Conservation (phyloP, 257 asterid genomes). For the Solanum chmielewskii region DNA sequence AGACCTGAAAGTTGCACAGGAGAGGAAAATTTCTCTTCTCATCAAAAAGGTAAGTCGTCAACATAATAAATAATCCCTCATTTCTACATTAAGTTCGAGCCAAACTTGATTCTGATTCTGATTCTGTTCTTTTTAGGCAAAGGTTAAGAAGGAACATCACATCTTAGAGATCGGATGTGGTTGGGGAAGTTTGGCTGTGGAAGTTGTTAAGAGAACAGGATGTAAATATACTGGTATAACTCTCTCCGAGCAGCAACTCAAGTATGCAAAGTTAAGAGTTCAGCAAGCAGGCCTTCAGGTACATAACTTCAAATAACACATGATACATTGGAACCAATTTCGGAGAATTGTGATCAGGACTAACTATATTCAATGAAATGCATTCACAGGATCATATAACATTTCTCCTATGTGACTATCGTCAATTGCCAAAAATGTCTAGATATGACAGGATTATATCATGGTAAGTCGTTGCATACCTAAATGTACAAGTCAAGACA, state of each 20-base stretch:
- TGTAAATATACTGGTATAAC: slow-evolving; percentile 93
- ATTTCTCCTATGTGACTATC: slow-evolving; percentile 76
- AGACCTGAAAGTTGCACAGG: slow-evolving; percentile 73
- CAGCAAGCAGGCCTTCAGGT: slow-evolving; percentile 85
- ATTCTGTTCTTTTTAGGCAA: slow-evolving; percentile 38
- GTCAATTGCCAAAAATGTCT: slow-evolving; percentile 47
- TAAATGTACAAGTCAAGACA: background rate
- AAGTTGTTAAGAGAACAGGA: slow-evolving; percentile 69
- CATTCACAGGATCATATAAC: slow-evolving; percentile 50
- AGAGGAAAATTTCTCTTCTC: slow-evolving; percentile 60
- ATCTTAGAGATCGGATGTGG: slow-evolving; percentile 89
- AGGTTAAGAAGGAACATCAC: slow-evolving; percentile 50
- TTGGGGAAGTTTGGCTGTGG: slow-evolving; percentile 90
- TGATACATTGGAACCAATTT: background rate
- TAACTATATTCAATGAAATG: background rate
- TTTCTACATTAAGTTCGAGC: background rate
- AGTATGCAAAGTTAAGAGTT: slow-evolving; percentile 61
- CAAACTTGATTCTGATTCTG: background rate
- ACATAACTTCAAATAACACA: background rate
- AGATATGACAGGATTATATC: slow-evolving; percentile 86
- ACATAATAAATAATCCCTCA: background rate
- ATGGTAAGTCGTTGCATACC: slow-evolving; percentile 28
- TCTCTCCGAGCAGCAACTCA: slow-evolving; percentile 64
- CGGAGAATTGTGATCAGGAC: background rate
- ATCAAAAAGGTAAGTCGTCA: slow-evolving; percentile 50